These are phyloP conservation scores for Trichoderma sp. DNA, from an alignment of 2,329 filamentous ascomycete species.

Conservation along the genomic window DNA sequence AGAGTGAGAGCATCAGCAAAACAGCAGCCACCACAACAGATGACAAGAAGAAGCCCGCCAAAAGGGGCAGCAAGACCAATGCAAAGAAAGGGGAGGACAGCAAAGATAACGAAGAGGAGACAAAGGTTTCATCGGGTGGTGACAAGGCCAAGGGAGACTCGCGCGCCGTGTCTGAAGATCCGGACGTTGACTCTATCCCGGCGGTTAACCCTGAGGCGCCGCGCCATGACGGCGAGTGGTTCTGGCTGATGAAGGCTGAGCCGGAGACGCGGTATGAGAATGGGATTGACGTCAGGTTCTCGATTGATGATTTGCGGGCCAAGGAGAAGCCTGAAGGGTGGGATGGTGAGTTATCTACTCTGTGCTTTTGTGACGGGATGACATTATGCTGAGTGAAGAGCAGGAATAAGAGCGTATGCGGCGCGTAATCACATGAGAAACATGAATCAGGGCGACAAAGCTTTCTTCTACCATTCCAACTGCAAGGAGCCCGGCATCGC, in stretches of 20 bases:
- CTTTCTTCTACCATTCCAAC: constrained; percentile 97
- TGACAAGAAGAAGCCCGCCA: constrained; percentile 4
- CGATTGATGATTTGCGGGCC: constrained; percentile 80
- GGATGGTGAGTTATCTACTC: constrained; percentile 63
- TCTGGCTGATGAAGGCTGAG: constrained; percentile 85
- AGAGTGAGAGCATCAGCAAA: neutral
- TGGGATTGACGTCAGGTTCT: constrained; percentile 85
- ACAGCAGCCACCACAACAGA: neutral
- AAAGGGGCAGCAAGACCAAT: neutral
- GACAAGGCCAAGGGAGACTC: neutral
- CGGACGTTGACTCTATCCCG: constrained; percentile 35
- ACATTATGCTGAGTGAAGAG: neutral
- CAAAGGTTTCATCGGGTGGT: neutral
- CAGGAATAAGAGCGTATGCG: constrained; percentile 50
- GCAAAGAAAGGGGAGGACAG: neutral
- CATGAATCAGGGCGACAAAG: constrained; percentile 88
- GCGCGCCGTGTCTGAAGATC: constrained; percentile 28
- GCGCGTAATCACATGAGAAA: constrained; percentile 85
- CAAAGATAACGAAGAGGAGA: neutral
- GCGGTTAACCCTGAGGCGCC: constrained; percentile 38
- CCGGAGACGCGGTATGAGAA: constrained; percentile 84
- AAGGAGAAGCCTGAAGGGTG: constrained; percentile 79
- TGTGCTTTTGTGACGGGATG: neutral
- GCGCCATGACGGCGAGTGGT: constrained; percentile 46
- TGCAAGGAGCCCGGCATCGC: constrained; percentile 86